Evolutionary conservation across 306 rosid species (phyloP), one percentile per base, ranked within the genome.

Genomic region (Arachis stenosperma): DNA sequence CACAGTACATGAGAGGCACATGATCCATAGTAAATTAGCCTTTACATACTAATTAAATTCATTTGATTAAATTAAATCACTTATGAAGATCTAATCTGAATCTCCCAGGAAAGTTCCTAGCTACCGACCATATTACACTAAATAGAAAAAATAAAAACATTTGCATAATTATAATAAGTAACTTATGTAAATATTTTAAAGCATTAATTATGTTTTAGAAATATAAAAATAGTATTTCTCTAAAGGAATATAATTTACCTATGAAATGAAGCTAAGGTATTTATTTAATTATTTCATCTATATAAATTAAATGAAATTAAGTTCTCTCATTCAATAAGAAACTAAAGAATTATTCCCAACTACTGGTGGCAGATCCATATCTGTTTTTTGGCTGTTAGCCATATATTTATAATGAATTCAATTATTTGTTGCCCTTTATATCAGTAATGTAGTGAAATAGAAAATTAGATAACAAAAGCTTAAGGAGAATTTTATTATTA

Each of bases 1-100:
- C 55, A 40, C 13, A 17, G 8, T 73, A 52, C 83, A 79, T 73
- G 83, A 61, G 79, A 79, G 83, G 83, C 83, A 73, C 74, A 79
- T 79, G 83, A 79, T 67, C 9, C 13, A 48, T 52, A 73, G 55
- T 12, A 74, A 67, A 60, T 43, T 67, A 43, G 52, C 53, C 51
- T 54, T 79, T 68, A 63, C 61, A 75, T 44, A 42, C 58, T 11
- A 22, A 22, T 22, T 22, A 51, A 66, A 15, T 50, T 5, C 17
- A 60, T 79, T 67, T 67, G 37, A 42, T 69, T 64, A 70, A 73
- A 42, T 69, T 64, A 70, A 73, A 75, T 75, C 75, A 51, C 56
- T 12, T 2, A 33, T 33, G 2, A 2, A 69, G 63, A 81, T 83
- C 69, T 9, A 59, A 78, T 79, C 65, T 76, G n/a, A 77, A 74